phyloP scores from a whole-genome alignment of 352 stramenopile species.

The Globisporangium radiosum region DNA sequence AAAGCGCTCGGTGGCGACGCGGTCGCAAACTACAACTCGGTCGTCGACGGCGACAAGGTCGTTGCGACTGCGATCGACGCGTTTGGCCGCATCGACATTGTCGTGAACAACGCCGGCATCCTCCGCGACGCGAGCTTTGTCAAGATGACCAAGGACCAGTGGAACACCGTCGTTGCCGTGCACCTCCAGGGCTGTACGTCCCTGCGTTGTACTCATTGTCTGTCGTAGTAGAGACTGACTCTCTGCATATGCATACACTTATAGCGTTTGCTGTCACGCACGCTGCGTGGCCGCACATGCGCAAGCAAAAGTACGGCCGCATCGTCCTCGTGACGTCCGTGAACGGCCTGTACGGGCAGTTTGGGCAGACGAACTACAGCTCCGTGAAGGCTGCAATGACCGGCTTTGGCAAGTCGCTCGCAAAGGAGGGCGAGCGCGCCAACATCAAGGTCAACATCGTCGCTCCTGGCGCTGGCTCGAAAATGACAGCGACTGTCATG shows the following conservation, averaged over 20 bases:
- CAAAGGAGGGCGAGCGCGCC: constrained; percentile 67
- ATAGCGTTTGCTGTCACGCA: constrained; percentile 74
- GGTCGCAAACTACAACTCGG: constrained; percentile 79
- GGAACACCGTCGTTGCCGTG: constrained; percentile 78
- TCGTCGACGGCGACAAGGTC: constrained; percentile 80
- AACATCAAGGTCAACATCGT: constrained; percentile 91
- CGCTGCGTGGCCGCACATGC: constrained; percentile 85
- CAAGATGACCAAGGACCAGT: constrained; percentile 88
- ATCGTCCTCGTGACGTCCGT: constrained; percentile 37
- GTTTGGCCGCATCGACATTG: constrained; percentile 74
- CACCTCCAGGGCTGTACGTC: constrained; percentile 63
- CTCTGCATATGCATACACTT: not conserved
- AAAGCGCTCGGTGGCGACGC: constrained; percentile 60
- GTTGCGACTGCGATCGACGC: constrained; percentile 62
- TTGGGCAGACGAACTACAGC: constrained; percentile 89
- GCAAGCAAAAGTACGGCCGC: constrained; percentile 85
- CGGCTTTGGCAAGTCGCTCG: constrained; percentile 89
- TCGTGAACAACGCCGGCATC: constrained; percentile 94
- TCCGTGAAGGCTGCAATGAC: constrained; percentile 90
- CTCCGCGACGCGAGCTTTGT: constrained; percentile 87
- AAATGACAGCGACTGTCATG: constrained; percentile 86
- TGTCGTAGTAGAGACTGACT: constrained; percentile 5
- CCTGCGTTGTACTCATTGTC: too few relatives aligned
- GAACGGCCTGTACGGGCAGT: constrained; percentile 89
- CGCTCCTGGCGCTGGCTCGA: constrained; percentile 73